These are phyloP conservation scores for Microglena sp. DNA, from an alignment of 139 green algal species.

Conservation along the genomic window DNA sequence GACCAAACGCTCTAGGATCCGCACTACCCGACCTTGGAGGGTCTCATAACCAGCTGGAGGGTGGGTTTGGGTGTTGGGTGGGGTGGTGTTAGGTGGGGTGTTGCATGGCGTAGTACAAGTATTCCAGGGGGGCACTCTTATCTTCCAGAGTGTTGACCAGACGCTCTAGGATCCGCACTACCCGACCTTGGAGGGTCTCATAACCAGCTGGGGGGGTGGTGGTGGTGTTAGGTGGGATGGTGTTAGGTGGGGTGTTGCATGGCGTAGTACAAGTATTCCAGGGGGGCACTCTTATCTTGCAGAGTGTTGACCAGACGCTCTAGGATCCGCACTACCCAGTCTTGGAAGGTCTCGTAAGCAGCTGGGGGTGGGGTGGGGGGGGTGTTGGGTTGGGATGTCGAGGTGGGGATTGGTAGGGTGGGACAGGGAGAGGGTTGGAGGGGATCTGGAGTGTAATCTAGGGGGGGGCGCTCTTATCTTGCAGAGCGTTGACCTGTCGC, in stretches of 20 bases:
- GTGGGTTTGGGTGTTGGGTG: too few relatives aligned
- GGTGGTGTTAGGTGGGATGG: too few relatives aligned
- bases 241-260: too few relatives aligned
- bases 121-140: constrained; percentile 71
- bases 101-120: constrained; percentile 98
- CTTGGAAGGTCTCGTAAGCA: constrained; percentile 78
- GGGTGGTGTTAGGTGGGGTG: too few relatives aligned
- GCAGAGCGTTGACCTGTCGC: constrained; percentile 49
- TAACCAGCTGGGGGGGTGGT: constrained; percentile 61
- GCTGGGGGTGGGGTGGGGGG: constrained; percentile 20
- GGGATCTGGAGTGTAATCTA: too few relatives aligned
- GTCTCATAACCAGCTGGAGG: constrained; percentile 68
- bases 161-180: constrained; percentile 75
- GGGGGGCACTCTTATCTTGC: constrained; percentile 52
- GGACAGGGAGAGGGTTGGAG: too few relatives aligned
- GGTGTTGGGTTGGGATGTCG: too few relatives aligned
- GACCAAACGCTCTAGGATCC: constrained; percentile 70
- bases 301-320: constrained; percentile 58
- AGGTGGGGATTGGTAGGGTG: too few relatives aligned
- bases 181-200: constrained; percentile 61
- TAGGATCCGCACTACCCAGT: constrained; percentile 68
- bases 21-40: constrained; percentile 64
- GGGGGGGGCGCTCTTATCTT: constrained; percentile 55
- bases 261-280: constrained; percentile 97
- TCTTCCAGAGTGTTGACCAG: constrained; percentile 49